Percentiles rank a stretch among this genome's conserved stretches.
These are phyloP conservation scores for Wallacemonas sp. DNA, from an alignment of 208 protist genomes.

Conservation along the genomic window DNA sequence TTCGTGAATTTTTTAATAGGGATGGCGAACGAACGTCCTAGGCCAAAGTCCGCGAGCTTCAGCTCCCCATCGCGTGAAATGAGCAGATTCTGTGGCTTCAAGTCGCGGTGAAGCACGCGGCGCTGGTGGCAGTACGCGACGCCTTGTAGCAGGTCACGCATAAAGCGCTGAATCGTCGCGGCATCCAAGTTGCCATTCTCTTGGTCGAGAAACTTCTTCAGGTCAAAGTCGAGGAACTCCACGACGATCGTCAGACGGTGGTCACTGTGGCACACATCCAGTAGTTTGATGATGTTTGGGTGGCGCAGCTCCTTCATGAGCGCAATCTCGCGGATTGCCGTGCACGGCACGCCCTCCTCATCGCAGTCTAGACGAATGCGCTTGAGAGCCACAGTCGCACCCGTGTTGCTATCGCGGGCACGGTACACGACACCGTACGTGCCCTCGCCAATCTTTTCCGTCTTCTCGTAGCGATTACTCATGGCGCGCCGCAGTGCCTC, in stretches of 20 bases:
- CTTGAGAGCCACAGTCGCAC: conserved; percentile 83
- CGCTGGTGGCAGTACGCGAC: conserved; percentile 79
- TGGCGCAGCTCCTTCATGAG: conserved; percentile 96
- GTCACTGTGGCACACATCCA: conserved; percentile 96
- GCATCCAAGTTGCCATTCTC: conserved; percentile 54
- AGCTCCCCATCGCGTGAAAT: conserved; percentile 78
- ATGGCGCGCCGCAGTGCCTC: conserved; percentile 20
- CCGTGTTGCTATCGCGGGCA: conserved; percentile 69
- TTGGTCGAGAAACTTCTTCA: conserved; percentile 96
- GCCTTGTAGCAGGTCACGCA: conserved; percentile 74
- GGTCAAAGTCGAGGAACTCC: conserved; percentile 96
- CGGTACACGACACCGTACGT: conserved; percentile 98
- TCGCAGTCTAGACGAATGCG: conserved; percentile 80
- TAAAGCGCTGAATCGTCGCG: conserved; percentile 70
- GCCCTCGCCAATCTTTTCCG: conserved; percentile 95
- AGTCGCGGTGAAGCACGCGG: conserved; percentile 85
- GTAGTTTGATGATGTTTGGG: conserved; percentile 92
- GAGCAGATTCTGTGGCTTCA: conserved; percentile 91
- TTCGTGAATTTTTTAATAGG: conserved; percentile 84
- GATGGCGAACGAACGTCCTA: conserved; percentile 85
- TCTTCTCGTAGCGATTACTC: conserved; percentile 79
- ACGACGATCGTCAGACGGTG: conserved; percentile 96
- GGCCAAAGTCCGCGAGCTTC: conserved; percentile 89
- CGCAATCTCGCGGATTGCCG: conserved; percentile 94
- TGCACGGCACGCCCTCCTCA: conserved; percentile 92